These are phyloP conservation scores for Leptographium radiaticola DNA, from an alignment of 2,329 filamentous ascomycete genomes.

Conservation along the genomic window DNA sequence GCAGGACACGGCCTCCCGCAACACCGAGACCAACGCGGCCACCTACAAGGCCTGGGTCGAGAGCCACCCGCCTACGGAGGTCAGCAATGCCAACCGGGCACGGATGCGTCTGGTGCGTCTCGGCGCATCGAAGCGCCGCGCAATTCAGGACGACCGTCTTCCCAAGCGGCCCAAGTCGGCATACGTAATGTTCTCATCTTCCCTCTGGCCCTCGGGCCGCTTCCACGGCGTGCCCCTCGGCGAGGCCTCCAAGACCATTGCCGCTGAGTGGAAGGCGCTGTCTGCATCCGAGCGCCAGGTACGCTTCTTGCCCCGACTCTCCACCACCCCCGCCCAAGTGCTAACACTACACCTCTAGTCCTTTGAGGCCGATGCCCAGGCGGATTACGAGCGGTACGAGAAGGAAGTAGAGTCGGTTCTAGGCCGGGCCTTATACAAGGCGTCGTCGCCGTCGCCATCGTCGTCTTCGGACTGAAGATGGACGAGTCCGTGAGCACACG, in stretches of 20 bases:
- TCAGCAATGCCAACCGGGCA: slow-evolving; percentile 33
- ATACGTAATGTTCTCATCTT: slow-evolving; percentile 25
- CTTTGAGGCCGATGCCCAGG: slow-evolving; percentile 21
- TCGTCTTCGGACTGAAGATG: not conserved
- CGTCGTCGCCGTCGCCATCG: not conserved
- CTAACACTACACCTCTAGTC: slow-evolving; percentile 12
- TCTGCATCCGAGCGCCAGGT: slow-evolving; percentile 28
- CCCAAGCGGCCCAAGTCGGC: slow-evolving; percentile 25
- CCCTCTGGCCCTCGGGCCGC: slow-evolving; percentile 21
- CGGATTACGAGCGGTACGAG: slow-evolving; percentile 18
- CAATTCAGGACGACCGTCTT: slow-evolving; percentile 32
- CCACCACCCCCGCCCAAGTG: not conserved
- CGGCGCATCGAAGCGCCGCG: slow-evolving; percentile 13
- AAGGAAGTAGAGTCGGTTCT: slow-evolving; percentile 17
- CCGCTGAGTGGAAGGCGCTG: slow-evolving; percentile 30
- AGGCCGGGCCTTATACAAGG: slow-evolving; percentile 6
- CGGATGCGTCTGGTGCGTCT: slow-evolving; percentile 28
- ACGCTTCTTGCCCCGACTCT: slow-evolving; percentile 7
- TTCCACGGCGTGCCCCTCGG: slow-evolving; percentile 4
- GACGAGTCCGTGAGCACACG: not conserved
- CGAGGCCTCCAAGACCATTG: slow-evolving; percentile 16
- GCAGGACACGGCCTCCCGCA: slow-evolving; percentile 20
- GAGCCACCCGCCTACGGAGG: slow-evolving; percentile 23
- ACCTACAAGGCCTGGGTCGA: slow-evolving; percentile 35
- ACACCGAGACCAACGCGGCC: slow-evolving; percentile 26